These are phyloP conservation scores for Epithele typhae DNA, from an alignment of 768 basidiomycete genomes.

Conservation along the genomic window DNA sequence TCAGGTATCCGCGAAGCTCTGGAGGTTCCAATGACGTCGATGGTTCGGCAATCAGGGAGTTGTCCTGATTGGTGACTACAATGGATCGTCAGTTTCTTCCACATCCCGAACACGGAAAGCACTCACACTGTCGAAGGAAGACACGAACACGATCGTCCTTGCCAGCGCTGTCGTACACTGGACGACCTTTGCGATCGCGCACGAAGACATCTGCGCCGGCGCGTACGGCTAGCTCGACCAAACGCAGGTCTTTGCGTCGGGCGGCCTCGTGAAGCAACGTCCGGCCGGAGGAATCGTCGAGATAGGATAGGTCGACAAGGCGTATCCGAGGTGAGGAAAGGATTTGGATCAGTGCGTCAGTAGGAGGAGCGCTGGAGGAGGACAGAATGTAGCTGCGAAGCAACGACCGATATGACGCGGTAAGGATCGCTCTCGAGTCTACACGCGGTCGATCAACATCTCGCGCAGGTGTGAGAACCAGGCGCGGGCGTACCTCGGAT, in stretches of 20 bases:
- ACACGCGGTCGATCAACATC: no score
- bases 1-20: constrained; percentile 69
- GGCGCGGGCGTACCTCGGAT: constrained; percentile 55
- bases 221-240: constrained; percentile 81
- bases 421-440: constrained; percentile 79
- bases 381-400: constrained; percentile 73
- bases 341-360: constrained; percentile 45
- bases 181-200: constrained; percentile 68
- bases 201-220: constrained; percentile 90
- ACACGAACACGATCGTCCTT: constrained; percentile 80
- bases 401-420: constrained; percentile 69
- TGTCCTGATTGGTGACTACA: constrained; percentile 77
- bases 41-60: constrained; percentile 53
- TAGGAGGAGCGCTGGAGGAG: constrained; percentile 32
- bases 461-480: background rate
- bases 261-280: constrained; percentile 88
- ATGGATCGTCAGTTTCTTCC: constrained; percentile 7
- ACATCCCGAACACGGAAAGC: no score
- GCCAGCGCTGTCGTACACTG: constrained; percentile 60
- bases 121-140: constrained; percentile 79
- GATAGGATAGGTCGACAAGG: constrained; percentile 71
- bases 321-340: constrained; percentile 65
- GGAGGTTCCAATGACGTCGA: constrained; percentile 44
- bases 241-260: constrained; percentile 67
- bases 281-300: constrained; percentile 74